A percentile compares a stretch with the other conserved stretches of the same genome.
phyloP scores from a whole-genome alignment of 2,329 filamentous ascomycete genomes.

The Fusarium annulatum region DNA sequence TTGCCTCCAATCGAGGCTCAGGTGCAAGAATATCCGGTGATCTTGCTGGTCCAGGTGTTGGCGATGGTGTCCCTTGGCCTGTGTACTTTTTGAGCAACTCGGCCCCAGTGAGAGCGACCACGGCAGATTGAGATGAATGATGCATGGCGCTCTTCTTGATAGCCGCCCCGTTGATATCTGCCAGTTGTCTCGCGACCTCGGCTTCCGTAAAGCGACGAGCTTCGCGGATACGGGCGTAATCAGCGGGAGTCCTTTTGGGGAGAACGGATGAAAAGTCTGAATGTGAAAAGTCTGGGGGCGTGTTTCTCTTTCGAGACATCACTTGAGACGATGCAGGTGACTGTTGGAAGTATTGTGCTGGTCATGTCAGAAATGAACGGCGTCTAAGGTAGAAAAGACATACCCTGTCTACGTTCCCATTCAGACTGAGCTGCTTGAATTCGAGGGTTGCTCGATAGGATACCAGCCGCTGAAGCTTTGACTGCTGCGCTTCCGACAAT shows the following conservation, averaged over 20 bases:
- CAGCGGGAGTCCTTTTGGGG: slow-evolving; percentile 14
- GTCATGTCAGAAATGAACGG: slow-evolving; percentile 2
- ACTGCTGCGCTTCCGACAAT: slow-evolving; percentile 3
- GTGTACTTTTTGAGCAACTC: slow-evolving; percentile 31
- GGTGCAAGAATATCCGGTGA: not conserved
- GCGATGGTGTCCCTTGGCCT: slow-evolving; percentile 4
- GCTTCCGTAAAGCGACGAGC: slow-evolving; percentile 37
- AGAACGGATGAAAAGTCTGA: slow-evolving; percentile 1
- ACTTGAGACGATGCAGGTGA: not conserved
- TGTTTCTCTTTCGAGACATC: slow-evolving; percentile 21
- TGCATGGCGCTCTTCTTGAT: slow-evolving; percentile 19
- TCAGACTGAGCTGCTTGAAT: slow-evolving; percentile 46
- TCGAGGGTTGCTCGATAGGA: slow-evolving; percentile 30
- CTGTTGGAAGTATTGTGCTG: slow-evolving; percentile 10
- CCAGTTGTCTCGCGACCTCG: slow-evolving; percentile 18
- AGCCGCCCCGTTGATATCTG: slow-evolving; percentile 4
- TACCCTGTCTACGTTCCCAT: slow-evolving; percentile 44
- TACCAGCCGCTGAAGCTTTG: not conserved
- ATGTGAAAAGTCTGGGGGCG: slow-evolving; percentile 3
- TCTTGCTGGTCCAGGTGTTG: not conserved
- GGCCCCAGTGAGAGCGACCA: slow-evolving; percentile 17
- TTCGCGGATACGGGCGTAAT: slow-evolving; percentile 3
- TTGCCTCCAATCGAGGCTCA: slow-evolving; percentile 21
- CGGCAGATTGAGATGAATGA: not conserved
- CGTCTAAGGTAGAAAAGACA: not conserved